Evolutionary conservation across 2,329 filamentous ascomycete species (phyloP).

Genomic region (Zasmidium citrigriseum): DNA sequence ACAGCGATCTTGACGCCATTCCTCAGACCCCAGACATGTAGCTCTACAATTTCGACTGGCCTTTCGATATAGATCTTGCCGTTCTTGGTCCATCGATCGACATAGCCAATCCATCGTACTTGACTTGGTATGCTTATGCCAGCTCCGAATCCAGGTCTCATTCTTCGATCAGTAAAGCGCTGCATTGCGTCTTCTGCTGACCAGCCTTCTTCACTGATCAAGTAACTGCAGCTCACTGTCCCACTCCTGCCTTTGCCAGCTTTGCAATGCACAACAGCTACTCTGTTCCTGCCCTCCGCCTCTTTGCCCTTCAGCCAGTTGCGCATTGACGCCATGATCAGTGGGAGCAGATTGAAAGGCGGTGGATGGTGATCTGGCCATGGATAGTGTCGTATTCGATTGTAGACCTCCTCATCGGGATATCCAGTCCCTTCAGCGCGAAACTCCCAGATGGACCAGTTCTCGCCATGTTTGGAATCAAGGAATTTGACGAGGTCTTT

Average conservation of each 20-base stretch:
- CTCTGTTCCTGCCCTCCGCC: conserved; percentile 52
- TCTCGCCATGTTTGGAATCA: conserved; percentile 75
- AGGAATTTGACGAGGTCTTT: conserved; percentile 85
- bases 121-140: conserved; percentile 95
- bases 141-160: conserved; percentile 84
- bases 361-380: conserved; percentile 98
- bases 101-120: conserved; percentile 81
- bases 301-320: conserved; percentile 72
- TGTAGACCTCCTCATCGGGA: conserved; percentile 84
- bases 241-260: conserved; percentile 94
- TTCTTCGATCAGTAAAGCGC: conserved; percentile 77
- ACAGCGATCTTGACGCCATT: conserved; percentile 86
- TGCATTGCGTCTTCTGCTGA: conserved; percentile 62
- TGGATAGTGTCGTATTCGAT: conserved; percentile 84
- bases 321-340: conserved; percentile 89
- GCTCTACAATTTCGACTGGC: conserved; percentile 79
- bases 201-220: conserved; percentile 85
- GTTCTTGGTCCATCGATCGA: conserved; percentile 78
- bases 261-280: conserved; percentile 94
- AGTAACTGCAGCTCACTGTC: conserved; percentile 81
- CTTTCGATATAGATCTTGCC: conserved; percentile 74
- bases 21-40: conserved; percentile 86
- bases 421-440: conserved; percentile 95
- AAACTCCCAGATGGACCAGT: conserved; percentile 98
- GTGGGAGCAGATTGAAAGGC: conserved; percentile 82